Conservation (phyloP, 148 eudicot genomes). For the Chenopodium berlandieri region DNA sequence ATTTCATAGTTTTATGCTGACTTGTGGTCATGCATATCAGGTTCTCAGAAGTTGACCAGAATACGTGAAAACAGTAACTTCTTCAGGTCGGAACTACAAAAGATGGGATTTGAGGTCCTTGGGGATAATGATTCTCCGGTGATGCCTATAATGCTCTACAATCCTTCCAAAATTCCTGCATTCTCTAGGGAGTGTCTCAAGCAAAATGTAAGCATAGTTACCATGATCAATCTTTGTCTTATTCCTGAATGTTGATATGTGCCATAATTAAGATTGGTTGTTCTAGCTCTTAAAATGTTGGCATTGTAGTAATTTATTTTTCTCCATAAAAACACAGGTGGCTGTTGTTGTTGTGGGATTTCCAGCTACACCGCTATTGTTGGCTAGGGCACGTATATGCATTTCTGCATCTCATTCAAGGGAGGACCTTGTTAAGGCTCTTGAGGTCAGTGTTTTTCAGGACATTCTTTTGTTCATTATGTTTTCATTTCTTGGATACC, state of each 20-base stretch:
- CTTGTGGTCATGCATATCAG: slow-evolving; percentile 30
- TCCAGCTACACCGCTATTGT: slow-evolving; percentile 88
- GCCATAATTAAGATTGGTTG: background rate
- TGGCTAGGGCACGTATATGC: slow-evolving; percentile 91
- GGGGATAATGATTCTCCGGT: slow-evolving; percentile 90
- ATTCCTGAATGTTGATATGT: too few relatives aligned
- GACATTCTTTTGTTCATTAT: background rate
- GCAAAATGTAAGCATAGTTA: slow-evolving; percentile 56
- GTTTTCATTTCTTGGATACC: background rate
- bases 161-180: slow-evolving; percentile 87
- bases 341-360: slow-evolving; percentile 92
- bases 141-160: slow-evolving; percentile 89
- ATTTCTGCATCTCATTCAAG: slow-evolving; percentile 89
- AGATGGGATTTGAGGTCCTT: slow-evolving; percentile 85
- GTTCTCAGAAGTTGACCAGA: slow-evolving; percentile 84
- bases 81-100: slow-evolving; percentile 81
- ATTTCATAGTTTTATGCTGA: background rate
- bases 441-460: slow-evolving; percentile 50
- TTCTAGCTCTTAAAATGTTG: background rate
- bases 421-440: slow-evolving; percentile 74
- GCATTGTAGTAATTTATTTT: background rate
- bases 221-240: background rate
- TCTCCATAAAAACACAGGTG: slow-evolving; percentile 38
- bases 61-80: slow-evolving; percentile 81
- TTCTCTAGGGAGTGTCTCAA: slow-evolving; percentile 92